Evolutionary conservation across 805 yeast species (phyloP).

Genomic region (Candida andamanensis): DNA sequence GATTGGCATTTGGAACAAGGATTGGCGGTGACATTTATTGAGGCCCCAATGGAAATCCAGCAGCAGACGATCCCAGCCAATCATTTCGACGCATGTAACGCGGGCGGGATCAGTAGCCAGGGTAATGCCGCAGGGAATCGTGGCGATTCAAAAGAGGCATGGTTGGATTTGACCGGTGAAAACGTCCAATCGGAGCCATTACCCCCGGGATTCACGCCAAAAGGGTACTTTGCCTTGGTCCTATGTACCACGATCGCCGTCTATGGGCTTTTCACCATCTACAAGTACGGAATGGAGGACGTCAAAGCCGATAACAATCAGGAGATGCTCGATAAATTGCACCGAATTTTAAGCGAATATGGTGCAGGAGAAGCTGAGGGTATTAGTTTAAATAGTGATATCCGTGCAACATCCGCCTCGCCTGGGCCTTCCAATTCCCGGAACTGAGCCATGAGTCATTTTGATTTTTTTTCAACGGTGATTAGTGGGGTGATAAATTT

Average conservation of each 20-base stretch:
- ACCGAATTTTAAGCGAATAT: conserved; percentile 25
- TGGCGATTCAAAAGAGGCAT: conserved; percentile 39
- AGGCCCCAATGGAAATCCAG: conserved; percentile 75
- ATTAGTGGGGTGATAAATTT: neutral
- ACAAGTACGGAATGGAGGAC: conserved; percentile 63
- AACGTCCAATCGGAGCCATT: conserved; percentile 55
- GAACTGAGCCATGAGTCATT: too few species aligned
- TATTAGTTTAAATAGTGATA: conserved; percentile 7
- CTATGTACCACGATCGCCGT: conserved; percentile 53
- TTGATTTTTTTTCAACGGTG: too few species aligned
- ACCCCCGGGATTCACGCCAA: conserved; percentile 65
- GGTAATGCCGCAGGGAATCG: conserved; percentile 68
- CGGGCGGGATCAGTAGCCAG: conserved; percentile 37
- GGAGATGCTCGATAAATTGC: conserved; percentile 32
- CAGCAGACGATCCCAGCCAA: conserved; percentile 36
- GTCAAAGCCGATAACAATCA: conserved; percentile 45
- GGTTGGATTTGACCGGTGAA: conserved; percentile 58
- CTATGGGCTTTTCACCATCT: conserved; percentile 56
- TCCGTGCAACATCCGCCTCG: too few species aligned
- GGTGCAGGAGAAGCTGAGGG: conserved; percentile 14
- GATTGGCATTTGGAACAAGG: conserved; percentile 99
- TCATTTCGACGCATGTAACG: conserved; percentile 46
- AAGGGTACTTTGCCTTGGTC: conserved; percentile 62
- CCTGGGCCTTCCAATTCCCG: too few species aligned
- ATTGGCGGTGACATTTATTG: conserved; percentile 72